Evolutionary conservation across 164 flowering plant genomes (phyloP), one percentile per base, ranked within the genome.

Genomic region (Magnolia sinica): DNA sequence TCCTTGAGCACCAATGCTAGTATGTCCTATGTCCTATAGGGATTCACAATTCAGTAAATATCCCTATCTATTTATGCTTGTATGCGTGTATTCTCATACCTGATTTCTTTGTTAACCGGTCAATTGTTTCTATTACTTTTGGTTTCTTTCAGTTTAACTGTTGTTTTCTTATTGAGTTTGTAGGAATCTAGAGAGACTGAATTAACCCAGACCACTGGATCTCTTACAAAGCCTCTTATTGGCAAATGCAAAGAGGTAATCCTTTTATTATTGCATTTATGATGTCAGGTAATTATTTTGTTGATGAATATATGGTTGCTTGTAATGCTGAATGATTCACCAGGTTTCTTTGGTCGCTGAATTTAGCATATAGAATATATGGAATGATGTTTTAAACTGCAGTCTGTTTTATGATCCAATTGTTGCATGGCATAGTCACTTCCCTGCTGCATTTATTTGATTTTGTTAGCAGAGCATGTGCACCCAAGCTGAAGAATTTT

Each of bases 101-200:
- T 63, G 18, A 31, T 64, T 68, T 68, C 19, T 50, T 13, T 64
- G 4, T 1, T 20, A 8, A 64, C 24, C 19, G 7, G 68, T n/a
- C 10, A 64, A 9, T 67, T 58, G 14, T n/a, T 20, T 24, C 52
- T 70, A 2, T n/a, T 23, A 18, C 14, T 27, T 75, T 23, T 74
- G 51, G 3, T 5, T 31, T 69, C 23, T 80, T 70, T n/a, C 23
- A 50, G 55, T 22, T 64, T 8, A 64, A 16, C 45, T 73, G 50
- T 29, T 73, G n/a, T 73, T 76, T 67, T 14, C 37, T 64, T 77
- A 74, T 11, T 77, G 50, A 49, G 14, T 81, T 16, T 74, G 16
- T 89, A 96, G 99, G 99, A 96, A 84, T 76, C 89, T 77, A 85
- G 88, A 83, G 99, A 94, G 88, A 92, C 91, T 70, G 67, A 86